Evolutionary conservation across 257 asterid species (phyloP).

Genomic region (Coffea eugenioides): DNA sequence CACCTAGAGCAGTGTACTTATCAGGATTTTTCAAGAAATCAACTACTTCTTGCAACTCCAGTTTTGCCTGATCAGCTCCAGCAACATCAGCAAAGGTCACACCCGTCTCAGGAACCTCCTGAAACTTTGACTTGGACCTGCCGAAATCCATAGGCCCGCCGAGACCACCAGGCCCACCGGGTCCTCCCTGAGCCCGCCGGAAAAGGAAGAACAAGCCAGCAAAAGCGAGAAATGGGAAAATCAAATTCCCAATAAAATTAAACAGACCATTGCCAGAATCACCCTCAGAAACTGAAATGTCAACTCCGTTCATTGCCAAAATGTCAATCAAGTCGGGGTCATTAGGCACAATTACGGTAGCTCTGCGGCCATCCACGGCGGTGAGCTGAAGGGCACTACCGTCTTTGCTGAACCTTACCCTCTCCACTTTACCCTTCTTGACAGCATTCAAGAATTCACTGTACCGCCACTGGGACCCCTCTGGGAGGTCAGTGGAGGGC

Average conservation of each 20-base stretch:
- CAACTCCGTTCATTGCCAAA: conserved; percentile 94
- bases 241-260: conserved; percentile 68
- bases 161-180: conserved; percentile 94
- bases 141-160: conserved; percentile 99
- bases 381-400: conserved; percentile 87
- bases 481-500: conserved; percentile 69
- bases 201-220: conserved; percentile 85
- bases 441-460: conserved; percentile 93
- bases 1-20: conserved; percentile 94
- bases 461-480: conserved; percentile 89
- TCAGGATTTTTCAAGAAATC: conserved; percentile 97
- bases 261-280: conserved; percentile 83
- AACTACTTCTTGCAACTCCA: conserved; percentile 93
- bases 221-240: conserved; percentile 74
- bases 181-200: conserved; percentile 91
- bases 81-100: conserved; percentile 91
- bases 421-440: conserved; percentile 94
- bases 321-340: conserved; percentile 95
- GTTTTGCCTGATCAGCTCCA: conserved; percentile 98
- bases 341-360: conserved; percentile 77
- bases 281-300: conserved; percentile 91
- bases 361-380: conserved; percentile 88
- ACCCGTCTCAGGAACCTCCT: conserved; percentile 97
- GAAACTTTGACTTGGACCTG: conserved; percentile 90
- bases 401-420: conserved; percentile 90